These are phyloP conservation scores for Phytophthora quininea DNA, from an alignment of 352 stramenopile genomes.

Conservation along the genomic window DNA sequence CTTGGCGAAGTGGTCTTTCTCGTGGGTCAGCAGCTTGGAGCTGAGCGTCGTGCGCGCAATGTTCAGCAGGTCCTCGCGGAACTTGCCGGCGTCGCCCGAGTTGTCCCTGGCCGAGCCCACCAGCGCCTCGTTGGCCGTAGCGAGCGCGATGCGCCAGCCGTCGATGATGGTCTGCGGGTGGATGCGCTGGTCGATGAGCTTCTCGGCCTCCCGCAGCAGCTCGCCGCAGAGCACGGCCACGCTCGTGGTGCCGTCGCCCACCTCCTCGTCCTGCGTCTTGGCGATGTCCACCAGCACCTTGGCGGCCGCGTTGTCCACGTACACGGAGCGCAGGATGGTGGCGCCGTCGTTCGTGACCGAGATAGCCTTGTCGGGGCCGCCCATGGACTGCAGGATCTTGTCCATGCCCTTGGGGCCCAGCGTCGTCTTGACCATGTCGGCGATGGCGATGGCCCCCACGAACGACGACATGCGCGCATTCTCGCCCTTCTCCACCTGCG, in stretches of 20 bases:
- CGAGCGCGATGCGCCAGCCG: conserved; percentile 95
- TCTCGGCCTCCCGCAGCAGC: conserved; percentile 96
- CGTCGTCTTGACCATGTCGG: conserved; percentile 99
- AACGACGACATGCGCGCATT: conserved; percentile 99
- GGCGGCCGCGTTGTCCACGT: conserved; percentile 98
- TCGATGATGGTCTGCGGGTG: conserved; percentile 99
- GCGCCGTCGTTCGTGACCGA: conserved; percentile 99
- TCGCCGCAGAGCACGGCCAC: conserved; percentile 97
- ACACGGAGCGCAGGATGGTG: conserved; percentile 97
- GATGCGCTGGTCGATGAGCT: conserved; percentile 95
- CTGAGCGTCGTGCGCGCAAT: conserved; percentile 98
- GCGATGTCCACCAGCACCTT: conserved; percentile 99
- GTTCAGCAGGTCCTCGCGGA: conserved; percentile 96
- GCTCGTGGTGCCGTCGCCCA: conserved; percentile 98
- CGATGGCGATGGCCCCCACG: conserved; percentile 99
- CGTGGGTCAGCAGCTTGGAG: conserved; percentile 98
- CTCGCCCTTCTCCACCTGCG: conserved; percentile 93
- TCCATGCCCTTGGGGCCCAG: conserved; percentile 99
- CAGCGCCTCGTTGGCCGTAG: conserved; percentile 91
- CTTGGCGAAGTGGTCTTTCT: conserved; percentile 98
- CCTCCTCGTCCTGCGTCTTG: conserved; percentile 98
- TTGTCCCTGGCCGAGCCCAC: conserved; percentile 86
- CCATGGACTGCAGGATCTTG: conserved; percentile 98
- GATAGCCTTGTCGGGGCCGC: conserved; percentile 86
- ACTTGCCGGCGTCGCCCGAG: conserved; percentile 79